Evolutionary conservation across 2,329 filamentous ascomycete species (phyloP).

Genomic region (Stachybotrys chartarum): DNA sequence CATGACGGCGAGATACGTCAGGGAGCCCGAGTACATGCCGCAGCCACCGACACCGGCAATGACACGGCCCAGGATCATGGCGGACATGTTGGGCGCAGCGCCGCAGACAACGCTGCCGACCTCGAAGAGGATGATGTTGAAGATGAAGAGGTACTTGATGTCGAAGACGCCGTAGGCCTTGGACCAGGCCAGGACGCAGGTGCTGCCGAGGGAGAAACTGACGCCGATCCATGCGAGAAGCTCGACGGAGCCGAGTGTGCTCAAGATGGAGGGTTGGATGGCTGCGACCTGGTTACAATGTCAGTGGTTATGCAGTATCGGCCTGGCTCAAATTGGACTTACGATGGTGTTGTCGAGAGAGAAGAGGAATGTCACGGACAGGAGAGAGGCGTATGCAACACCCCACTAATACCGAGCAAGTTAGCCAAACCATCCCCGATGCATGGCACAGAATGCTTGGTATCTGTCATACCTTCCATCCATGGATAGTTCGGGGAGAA

Average conservation of each 20-base stretch:
- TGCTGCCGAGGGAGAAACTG: conserved; percentile 4
- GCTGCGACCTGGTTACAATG: conserved; percentile 5
- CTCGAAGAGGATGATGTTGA: conserved; percentile 12
- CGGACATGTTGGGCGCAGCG: conserved; percentile 29
- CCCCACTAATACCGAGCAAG: not conserved
- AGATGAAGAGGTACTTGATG: conserved; percentile 28
- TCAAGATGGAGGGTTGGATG: conserved; percentile 9
- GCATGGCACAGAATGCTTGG: no score
- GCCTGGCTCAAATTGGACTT: not conserved
- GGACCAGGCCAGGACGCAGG: not conserved
- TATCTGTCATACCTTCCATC: no score
- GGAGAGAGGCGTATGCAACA: conserved; percentile 1
- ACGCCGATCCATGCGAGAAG: conserved; percentile 11
- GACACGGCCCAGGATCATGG: conserved; percentile 35
- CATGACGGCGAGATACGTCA: conserved; percentile 16
- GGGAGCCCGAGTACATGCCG: conserved; percentile 27
- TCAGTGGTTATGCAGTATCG: not conserved
- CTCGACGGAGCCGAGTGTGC: conserved; percentile 6
- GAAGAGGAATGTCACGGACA: conserved; percentile 3
- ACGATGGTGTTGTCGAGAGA: conserved; percentile 12
- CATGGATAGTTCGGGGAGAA: no score
- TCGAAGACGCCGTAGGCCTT: conserved; percentile 34
- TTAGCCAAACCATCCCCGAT: not conserved
- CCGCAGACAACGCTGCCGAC: conserved; percentile 26
- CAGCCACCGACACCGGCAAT: conserved; percentile 32